Base-by-base conservation (phyloP, 805 yeast genomes). In the Starmerella apis region DNA sequence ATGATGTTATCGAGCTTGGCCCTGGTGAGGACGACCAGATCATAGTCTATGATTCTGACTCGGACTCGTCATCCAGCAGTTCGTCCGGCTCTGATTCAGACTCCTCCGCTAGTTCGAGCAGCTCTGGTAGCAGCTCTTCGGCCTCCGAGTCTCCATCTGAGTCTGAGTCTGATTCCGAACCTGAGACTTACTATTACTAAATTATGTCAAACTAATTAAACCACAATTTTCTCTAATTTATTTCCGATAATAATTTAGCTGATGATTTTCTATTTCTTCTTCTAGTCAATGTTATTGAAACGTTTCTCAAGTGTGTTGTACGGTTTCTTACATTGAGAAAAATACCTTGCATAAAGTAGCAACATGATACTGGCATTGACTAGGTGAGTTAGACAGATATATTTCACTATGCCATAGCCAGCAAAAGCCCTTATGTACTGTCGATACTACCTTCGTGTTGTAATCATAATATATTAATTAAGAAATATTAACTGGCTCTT, bases 21-120 rank as follows among this genome's bases (percentile, higher is more conserved):
- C 48, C 59, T n/a, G 48, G 43, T 18, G 59, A 56, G 46, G 52
- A 54, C 19, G 59, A 56, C 45, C 50, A 56, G 45, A 49, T 54
- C 33, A 25, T 52, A 13, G 47, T 56, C 22, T 27, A 27, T 28
- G 46, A 22, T 16, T 36, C 51, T 19, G 50, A 43, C 38, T 42
- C 37, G 28, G 30, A 27, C 30, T 27, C 30, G 30, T 27, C 30
- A 11, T 47, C 49, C 24, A 23, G 25, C 3, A 36, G 39, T 25
- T 36, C 39, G 25, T 36, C 39, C 16, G 22, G 39, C 25, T 42
- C 51, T 23, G 47, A 33, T 32, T 41, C 42, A 16, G 46, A 42
- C 31, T 33, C 30, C 27, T 31, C 35, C 14, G 11, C 35, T 8
- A 31, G 35, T 22, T 33, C 47, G 35, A 30, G 37, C 37, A 43